Conservation (phyloP, 163 green algal genomes). For the Prototheca cutis region DNA sequence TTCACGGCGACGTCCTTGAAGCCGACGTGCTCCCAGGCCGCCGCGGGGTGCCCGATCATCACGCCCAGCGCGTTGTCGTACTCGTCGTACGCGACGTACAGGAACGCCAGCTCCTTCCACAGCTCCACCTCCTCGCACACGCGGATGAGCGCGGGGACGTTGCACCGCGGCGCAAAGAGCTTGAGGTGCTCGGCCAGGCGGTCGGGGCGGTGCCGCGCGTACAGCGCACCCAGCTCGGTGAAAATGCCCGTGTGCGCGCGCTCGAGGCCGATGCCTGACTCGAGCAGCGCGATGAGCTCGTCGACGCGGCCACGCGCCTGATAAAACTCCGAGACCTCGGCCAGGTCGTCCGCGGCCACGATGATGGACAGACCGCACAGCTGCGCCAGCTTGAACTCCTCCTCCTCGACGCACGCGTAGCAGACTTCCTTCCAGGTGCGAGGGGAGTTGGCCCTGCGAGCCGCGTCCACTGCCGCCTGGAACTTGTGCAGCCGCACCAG, state of each 20-base stretch:
- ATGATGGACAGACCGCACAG: constrained; percentile 98
- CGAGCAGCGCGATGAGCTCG: constrained; percentile 91
- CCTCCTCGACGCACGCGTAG: constrained; percentile 93
- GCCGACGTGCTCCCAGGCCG: constrained; percentile 93
- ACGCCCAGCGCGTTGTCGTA: constrained; percentile 91
- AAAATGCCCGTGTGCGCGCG: constrained; percentile 99
- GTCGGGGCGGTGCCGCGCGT: constrained; percentile 56
- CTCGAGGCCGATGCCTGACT: constrained; percentile 94
- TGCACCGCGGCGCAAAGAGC: constrained; percentile 90
- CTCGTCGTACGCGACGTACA: constrained; percentile 97
- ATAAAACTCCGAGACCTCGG: constrained; percentile 93
- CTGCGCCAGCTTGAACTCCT: constrained; percentile 90
- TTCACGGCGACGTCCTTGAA: constrained; percentile 90
- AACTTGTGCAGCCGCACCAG: constrained; percentile 84
- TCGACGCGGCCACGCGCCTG: constrained; percentile 78
- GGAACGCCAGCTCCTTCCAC: constrained; percentile 93
- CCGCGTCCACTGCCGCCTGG: constrained; percentile 86
- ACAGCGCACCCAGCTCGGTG: constrained; percentile 64
- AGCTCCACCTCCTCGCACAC: constrained; percentile 73
- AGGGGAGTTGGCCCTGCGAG: constrained; percentile 89
- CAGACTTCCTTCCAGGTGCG: constrained; percentile 96
- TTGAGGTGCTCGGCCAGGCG: constrained; percentile 99
- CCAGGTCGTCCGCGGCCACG: constrained; percentile 95
- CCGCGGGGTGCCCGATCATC: constrained; percentile 88
- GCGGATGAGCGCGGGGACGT: constrained; percentile 95